Evolutionary conservation across 2,329 filamentous ascomycete genomes (phyloP).

Genomic region (Kalmusia sp.): DNA sequence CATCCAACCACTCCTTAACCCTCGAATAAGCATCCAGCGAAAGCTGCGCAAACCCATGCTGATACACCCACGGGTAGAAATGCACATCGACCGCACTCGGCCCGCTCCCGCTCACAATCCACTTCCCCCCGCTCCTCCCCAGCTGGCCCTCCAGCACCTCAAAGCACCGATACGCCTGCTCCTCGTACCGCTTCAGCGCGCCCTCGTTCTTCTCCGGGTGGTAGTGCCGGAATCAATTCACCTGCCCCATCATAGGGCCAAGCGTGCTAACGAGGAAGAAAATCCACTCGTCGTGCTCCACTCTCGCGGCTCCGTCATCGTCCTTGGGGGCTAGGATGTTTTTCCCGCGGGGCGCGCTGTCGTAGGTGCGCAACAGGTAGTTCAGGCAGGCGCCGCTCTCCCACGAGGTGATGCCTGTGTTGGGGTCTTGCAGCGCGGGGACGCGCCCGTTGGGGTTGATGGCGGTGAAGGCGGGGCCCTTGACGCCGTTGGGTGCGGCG

Average conservation of each 20-base stretch:
- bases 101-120: not conserved
- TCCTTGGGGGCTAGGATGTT: not conserved
- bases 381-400: constrained; percentile 44
- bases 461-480: constrained; percentile 16
- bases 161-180: constrained; percentile 7
- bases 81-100: not conserved
- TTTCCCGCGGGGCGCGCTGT: not conserved
- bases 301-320: not conserved
- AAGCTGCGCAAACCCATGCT: not conserved
- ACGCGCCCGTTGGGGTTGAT: constrained; percentile 25
- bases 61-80: constrained; percentile 4
- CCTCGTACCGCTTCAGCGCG: not conserved
- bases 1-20: constrained; percentile 65
- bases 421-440: constrained; percentile 51
- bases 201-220: not conserved
- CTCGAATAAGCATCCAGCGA: constrained; percentile 64
- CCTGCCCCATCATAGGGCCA: constrained; percentile 3
- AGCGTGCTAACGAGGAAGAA: constrained; percentile 3
- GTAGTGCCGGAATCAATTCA: constrained; percentile 6
- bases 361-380: constrained; percentile 3
- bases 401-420: constrained; percentile 48
- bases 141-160: not conserved
- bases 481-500: constrained; percentile 13
- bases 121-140: not conserved
- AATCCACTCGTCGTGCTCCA: constrained; percentile 6